A percentile compares a stretch with the other conserved stretches of the same genome.
Conservation (phyloP, 441 rosid species). For the Adansonia madagascariensis region DNA sequence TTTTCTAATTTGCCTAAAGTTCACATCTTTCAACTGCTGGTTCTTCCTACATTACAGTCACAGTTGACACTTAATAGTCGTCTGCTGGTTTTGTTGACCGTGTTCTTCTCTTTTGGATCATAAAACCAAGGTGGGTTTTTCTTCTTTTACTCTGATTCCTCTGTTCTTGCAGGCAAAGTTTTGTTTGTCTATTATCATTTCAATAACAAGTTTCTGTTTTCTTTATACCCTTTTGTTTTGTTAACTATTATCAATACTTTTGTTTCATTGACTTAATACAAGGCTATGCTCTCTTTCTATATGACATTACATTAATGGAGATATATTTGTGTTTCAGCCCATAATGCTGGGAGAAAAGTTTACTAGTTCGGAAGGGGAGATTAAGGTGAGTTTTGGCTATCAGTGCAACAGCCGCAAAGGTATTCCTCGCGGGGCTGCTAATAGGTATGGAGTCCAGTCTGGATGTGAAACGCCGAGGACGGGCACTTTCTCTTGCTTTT, state of each 20-base stretch:
- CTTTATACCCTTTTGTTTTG: neutral
- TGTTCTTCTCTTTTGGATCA: slow-evolving; percentile 9
- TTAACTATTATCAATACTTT: neutral
- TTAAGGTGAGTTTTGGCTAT: slow-evolving; percentile 88
- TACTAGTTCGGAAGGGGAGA: slow-evolving; percentile 59
- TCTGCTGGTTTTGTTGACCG: slow-evolving; percentile 27
- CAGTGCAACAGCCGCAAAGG: slow-evolving; percentile 51
- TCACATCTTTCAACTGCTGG: neutral
- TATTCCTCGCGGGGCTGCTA: slow-evolving; percentile 37
- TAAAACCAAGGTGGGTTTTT: slow-evolving; percentile 35
- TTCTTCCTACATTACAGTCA: neutral
- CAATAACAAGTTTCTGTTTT: neutral
- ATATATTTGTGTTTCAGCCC: slow-evolving; percentile 38
- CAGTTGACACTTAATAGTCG: neutral
- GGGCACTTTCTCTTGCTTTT: slow-evolving; percentile 80
- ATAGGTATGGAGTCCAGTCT: slow-evolving; percentile 38
- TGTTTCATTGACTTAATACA: slow-evolving; percentile 1
- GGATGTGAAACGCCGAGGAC: slow-evolving; percentile 53
- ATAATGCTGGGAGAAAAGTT: slow-evolving; percentile 53
- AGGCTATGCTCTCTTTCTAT: slow-evolving; percentile 16
- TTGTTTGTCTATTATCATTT: neutral
- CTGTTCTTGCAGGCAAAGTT: neutral
- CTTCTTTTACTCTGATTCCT: slow-evolving; percentile 7
- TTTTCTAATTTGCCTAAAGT: slow-evolving; percentile 18
- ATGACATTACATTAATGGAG: neutral